Percentiles rank a stretch among this genome's conserved stretches.
These are phyloP conservation scores for Rehmannia glutinosa DNA, from an alignment of 257 asterid species.

Conservation along the genomic window DNA sequence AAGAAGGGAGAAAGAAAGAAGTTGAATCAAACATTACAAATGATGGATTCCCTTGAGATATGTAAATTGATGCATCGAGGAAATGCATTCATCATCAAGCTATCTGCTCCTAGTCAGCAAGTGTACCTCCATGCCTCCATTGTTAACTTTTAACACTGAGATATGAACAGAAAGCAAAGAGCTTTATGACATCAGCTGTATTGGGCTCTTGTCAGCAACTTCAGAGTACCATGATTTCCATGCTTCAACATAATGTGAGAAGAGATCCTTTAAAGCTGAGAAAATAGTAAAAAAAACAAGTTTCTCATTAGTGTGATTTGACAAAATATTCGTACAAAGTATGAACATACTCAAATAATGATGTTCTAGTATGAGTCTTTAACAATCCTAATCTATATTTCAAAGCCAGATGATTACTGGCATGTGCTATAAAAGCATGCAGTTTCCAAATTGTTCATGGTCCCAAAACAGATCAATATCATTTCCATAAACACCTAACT, in stretches of 20 bases:
- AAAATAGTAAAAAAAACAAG: conserved; percentile 20
- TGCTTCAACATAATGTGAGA: conserved; percentile 86
- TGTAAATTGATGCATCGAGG: conserved; percentile 33
- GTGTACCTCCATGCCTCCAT: conserved; percentile 10
- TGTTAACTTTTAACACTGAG: not conserved
- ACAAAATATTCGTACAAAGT: not conserved
- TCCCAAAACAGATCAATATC: not conserved
- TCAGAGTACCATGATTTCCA: conserved; percentile 95
- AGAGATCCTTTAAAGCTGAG: conserved; percentile 84
- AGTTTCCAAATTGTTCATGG: not conserved
- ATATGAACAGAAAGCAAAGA: not conserved
- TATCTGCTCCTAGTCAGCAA: conserved; percentile 21
- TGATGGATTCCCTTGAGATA: conserved; percentile 4
- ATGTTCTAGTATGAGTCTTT: not conserved
- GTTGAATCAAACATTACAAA: not conserved
- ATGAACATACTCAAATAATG: not conserved
- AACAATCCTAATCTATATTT: conserved; percentile 11
- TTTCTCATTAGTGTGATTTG: conserved; percentile 8
- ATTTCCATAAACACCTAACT: not conserved
- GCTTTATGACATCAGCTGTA: conserved; percentile 41
- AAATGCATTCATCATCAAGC: conserved; percentile 30
- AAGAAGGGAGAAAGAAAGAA: not conserved
- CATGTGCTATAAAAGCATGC: not conserved
- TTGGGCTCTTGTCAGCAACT: conserved; percentile 72
- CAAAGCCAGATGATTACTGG: not conserved